phyloP scores from a whole-genome alignment of 2,329 filamentous ascomycete species.

The Xylogone sp. region DNA sequence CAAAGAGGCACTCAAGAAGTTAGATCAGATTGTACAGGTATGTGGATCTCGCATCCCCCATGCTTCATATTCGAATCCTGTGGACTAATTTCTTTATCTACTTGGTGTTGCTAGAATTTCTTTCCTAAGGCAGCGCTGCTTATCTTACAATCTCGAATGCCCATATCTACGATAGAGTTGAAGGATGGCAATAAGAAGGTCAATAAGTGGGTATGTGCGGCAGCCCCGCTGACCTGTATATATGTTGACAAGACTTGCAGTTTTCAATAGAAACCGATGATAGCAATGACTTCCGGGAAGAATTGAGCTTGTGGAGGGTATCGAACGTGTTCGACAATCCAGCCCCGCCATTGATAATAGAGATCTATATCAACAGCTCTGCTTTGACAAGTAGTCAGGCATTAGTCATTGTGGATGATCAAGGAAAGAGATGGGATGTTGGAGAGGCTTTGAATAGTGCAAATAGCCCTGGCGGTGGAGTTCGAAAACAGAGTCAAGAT shows the following conservation, averaged over 20 bases:
- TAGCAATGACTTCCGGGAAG: slow-evolving; percentile 80
- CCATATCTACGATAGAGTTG: slow-evolving; percentile 51
- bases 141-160: slow-evolving; percentile 76
- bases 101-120: slow-evolving; percentile 79
- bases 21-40: slow-evolving; percentile 94
- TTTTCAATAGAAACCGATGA: slow-evolving; percentile 95
- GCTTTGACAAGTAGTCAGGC: slow-evolving; percentile 79
- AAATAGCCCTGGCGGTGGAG: slow-evolving; percentile 35
- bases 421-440: slow-evolving; percentile 91
- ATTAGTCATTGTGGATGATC: slow-evolving; percentile 81
- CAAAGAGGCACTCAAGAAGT: slow-evolving; percentile 68
- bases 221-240: background rate
- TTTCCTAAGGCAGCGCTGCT: slow-evolving; percentile 83
- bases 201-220: slow-evolving; percentile 79
- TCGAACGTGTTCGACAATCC: slow-evolving; percentile 73
- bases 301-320: slow-evolving; percentile 76
- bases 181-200: slow-evolving; percentile 59
- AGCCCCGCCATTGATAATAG: slow-evolving; percentile 82
- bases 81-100: slow-evolving; percentile 2
- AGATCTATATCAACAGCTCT: slow-evolving; percentile 81
- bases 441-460: slow-evolving; percentile 72
- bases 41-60: slow-evolving; percentile 1
- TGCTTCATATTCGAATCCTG: background rate
- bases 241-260: slow-evolving; percentile 41
- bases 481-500: slow-evolving; percentile 53